These are phyloP conservation scores for Babesia microti DNA, from an alignment of 169 alveolate genomes.

Conservation along the genomic window DNA sequence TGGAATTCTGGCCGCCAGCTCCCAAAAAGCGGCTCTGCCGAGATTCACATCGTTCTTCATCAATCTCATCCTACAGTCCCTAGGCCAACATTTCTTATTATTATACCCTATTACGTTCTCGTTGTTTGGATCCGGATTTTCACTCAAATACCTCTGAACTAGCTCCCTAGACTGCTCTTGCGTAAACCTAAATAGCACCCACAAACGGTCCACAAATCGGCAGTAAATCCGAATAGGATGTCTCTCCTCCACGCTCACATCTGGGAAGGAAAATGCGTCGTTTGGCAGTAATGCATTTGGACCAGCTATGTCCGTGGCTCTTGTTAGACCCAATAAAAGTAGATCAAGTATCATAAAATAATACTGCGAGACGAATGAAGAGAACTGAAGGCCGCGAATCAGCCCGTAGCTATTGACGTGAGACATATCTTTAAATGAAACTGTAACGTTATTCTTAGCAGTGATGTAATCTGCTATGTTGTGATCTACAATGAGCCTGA, in stretches of 20 bases:
- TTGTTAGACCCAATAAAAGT: conserved; percentile 89
- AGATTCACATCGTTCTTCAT: conserved; percentile 94
- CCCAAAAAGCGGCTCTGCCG: conserved; percentile 99
- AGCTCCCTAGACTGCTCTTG: conserved; percentile 92
- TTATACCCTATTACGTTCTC: conserved; percentile 98
- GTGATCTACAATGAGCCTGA: conserved; percentile 97
- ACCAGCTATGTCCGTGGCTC: conserved; percentile 99
- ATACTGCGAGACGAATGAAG: conserved; percentile 93
- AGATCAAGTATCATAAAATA: conserved; percentile 83
- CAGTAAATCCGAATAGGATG: conserved; percentile 97
- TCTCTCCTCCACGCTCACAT: conserved; percentile 84
- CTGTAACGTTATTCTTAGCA: conserved; percentile 93
- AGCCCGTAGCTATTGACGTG: conserved; percentile 97
- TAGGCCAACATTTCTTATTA: conserved; percentile 99
- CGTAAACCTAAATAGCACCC: conserved; percentile 84
- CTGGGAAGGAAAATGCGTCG: conserved; percentile 86
- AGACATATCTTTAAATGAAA: conserved; percentile 97
- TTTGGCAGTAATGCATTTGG: conserved; percentile 80
- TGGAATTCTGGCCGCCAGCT: conserved; percentile 97
- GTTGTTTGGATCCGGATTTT: conserved; percentile 99
- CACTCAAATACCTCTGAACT: conserved; percentile 94
- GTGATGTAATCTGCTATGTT: conserved; percentile 99
- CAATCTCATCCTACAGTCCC: conserved; percentile 98
- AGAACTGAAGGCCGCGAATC: conserved; percentile 94
- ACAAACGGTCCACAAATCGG: conserved; percentile 91